Conservation (phyloP, 2,329 filamentous ascomycete genomes). For the Diatrype stigma region DNA sequence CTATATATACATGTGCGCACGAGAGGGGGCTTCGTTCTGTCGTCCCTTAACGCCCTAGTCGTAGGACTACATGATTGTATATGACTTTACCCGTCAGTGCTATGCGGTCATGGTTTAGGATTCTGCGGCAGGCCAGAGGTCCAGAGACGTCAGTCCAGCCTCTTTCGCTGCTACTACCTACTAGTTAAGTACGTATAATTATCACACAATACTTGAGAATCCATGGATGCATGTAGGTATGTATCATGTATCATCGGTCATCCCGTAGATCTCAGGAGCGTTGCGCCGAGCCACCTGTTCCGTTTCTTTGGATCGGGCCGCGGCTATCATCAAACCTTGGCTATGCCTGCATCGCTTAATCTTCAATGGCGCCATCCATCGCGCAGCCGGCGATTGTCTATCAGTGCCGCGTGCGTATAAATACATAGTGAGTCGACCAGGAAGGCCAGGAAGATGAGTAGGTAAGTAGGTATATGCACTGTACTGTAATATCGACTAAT, state of each 20-base stretch:
- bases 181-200: no score
- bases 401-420: no score
- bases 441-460: no score
- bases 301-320: background rate
- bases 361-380: background rate
- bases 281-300: background rate
- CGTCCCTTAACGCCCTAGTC: background rate
- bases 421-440: no score
- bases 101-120: background rate
- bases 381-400: background rate
- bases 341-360: background rate
- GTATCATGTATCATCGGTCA: background rate
- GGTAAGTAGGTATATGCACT: no score
- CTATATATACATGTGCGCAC: background rate
- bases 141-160: background rate
- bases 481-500: no score
- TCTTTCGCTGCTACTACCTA: no score
- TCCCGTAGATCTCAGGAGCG: background rate
- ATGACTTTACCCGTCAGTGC: background rate
- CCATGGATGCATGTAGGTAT: no score
- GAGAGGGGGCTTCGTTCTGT: background rate
- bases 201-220: no score
- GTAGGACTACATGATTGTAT: no score
- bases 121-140: background rate
- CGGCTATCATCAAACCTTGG: background rate